A percentile compares a stretch with the other conserved stretches of the same genome.
phyloP scores from a whole-genome alignment of 768 basidiomycete species.

The Agaricus bisporus region DNA sequence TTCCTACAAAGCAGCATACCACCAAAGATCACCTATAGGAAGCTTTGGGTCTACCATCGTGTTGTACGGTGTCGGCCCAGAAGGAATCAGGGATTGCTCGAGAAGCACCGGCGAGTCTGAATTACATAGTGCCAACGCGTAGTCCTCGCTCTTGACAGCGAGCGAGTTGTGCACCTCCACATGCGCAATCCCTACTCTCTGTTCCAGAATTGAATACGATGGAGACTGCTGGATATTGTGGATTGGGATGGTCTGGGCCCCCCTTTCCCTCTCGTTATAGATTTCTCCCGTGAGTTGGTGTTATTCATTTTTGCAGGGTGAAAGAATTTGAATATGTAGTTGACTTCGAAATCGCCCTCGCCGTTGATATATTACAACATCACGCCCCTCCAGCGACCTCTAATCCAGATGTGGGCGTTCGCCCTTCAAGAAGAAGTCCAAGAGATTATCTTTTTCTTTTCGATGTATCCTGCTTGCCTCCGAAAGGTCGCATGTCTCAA shows the following conservation, averaged over 20 bases:
- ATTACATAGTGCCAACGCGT: not conserved
- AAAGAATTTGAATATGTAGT: no score
- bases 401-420: no score
- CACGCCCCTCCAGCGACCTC: no score
- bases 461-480: not conserved
- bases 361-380: no score
- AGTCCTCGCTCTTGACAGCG: no score
- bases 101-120: not conserved
- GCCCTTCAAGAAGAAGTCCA: no score
- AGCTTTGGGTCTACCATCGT: not conserved
- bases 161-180: not conserved
- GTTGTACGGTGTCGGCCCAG: not conserved
- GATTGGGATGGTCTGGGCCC: not conserved
- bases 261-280: no score
- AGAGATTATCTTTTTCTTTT: no score
- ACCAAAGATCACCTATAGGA: not conserved
- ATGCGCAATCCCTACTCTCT: not conserved
- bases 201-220: constrained; percentile 4
- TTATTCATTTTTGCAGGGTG: no score
- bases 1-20: not conserved
- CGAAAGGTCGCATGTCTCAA: not conserved
- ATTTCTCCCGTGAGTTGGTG: no score
- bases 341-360: no score
- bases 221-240: not conserved
- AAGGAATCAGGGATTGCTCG: not conserved